Base-by-base conservation (phyloP, 2,329 filamentous ascomycete species). In the Corynespora cassiicola region DNA sequence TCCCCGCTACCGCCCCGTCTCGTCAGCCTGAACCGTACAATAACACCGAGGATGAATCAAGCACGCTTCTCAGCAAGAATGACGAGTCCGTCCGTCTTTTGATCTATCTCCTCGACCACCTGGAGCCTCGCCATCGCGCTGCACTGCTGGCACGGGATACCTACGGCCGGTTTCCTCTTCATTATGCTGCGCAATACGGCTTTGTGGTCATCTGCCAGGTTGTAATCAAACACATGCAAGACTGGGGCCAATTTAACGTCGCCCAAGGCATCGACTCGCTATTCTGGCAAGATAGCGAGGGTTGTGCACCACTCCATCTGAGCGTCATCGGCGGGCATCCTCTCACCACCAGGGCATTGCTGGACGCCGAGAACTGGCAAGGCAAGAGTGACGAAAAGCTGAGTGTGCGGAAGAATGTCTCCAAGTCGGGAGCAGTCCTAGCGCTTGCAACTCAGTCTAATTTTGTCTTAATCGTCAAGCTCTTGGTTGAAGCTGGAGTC, bases 141-240 rank as follows among this genome's bases (percentile, higher is more conserved):
- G 86, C 86, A 0, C 73, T 97, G 8, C 74, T 79, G 32, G 80
- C 81, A 9, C 83, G 79, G 42, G 92, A 97, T 68, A 78, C 84
- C 0, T 87, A 92, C 44, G 91, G 90, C 3, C 86, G 92, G 4
- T 79, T 92, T 10, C 90, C 92, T 1, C 76, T 97, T 8, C 92
- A 97, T 65, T 96, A 96, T 63, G 90, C 90, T 3, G 92, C 94
- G 0, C 90, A 97, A 64, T 96, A 95, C 62, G 94, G 94, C 2
- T 90, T 96, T 55, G 88, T 94, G 3, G 82, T 90, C n/a, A 85
- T 96, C 7, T 96, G 90, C 61, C 81, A 95, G 61, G 78, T 91
- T 16, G 80, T 97, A 52, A 91, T 96, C 73, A 84, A 86, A 48
- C 86, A 87, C 57, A 91, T 99, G 84, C 88, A 92, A 63, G 79